These are phyloP conservation scores for Teunomyces kruisii DNA, from an alignment of 805 yeast species.

Conservation along the genomic window DNA sequence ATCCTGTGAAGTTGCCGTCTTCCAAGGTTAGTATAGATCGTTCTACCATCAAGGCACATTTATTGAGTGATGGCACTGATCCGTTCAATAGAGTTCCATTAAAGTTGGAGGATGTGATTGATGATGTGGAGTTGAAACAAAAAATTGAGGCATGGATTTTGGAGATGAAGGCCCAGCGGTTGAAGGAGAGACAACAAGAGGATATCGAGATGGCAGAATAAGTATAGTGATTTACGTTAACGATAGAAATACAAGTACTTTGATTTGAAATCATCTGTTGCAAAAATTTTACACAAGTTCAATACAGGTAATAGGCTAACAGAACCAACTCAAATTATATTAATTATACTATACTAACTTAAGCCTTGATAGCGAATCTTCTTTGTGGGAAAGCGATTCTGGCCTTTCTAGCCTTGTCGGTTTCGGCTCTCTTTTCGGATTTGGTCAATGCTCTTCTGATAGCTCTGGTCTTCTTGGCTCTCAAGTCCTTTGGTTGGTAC, in stretches of 20 bases:
- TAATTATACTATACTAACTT: constrained; percentile 29
- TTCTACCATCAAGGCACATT: constrained; percentile 88
- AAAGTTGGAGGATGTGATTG: constrained; percentile 82
- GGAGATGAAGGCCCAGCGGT: constrained; percentile 33
- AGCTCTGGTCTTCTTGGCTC: constrained; percentile 99
- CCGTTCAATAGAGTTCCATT: constrained; percentile 95
- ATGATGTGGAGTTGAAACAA: constrained; percentile 65
- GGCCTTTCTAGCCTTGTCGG: constrained; percentile 90
- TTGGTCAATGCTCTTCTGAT: constrained; percentile 94
- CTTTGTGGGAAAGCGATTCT: constrained; percentile 96
- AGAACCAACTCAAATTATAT: constrained; percentile 1
- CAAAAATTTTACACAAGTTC: no score
- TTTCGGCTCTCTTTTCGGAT: constrained; percentile 75
- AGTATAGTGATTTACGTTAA: neutral
- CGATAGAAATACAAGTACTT: no score
- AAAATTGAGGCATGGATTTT: constrained; percentile 60
- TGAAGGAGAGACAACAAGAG: constrained; percentile 8
- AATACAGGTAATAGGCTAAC: neutral
- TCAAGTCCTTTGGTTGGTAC: constrained; percentile 96
- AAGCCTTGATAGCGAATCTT: constrained; percentile 98
- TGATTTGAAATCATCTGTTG: no score
- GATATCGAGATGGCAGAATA: constrained; percentile 21
- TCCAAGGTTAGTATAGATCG: constrained; percentile 85
- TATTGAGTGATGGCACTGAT: constrained; percentile 92
- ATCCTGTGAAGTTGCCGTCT: constrained; percentile 92